Percentiles rank a stretch among this genome's conserved stretches.
Conservation (phyloP, 495 filamentous ascomycete species). For the Penicillium pulvis region DNA sequence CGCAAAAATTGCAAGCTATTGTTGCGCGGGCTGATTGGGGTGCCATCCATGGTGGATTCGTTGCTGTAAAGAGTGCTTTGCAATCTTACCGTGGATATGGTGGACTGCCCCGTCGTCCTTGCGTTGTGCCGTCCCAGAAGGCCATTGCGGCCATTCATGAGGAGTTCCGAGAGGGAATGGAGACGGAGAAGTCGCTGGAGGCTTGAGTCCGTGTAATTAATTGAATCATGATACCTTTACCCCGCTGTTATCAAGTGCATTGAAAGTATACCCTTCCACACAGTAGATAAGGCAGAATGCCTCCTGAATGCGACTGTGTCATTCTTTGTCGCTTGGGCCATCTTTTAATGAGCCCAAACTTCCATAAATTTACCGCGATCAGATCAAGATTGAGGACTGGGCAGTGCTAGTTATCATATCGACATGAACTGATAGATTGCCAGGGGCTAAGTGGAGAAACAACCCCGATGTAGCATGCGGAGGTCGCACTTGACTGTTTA, state of each 20-base stretch:
- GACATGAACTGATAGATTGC: neutral
- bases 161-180: slow-evolving; percentile 73
- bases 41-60: slow-evolving; percentile 81
- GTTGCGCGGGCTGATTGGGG: slow-evolving; percentile 86
- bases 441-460: neutral
- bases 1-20: slow-evolving; percentile 74
- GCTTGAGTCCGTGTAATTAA: neutral
- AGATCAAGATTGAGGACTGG: neutral
- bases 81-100: slow-evolving; percentile 78
- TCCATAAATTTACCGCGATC: neutral
- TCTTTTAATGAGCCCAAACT: neutral
- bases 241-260: neutral
- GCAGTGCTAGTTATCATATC: neutral
- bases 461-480: slow-evolving; percentile 19
- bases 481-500: slow-evolving; percentile 18
- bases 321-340: neutral
- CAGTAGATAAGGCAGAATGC: neutral
- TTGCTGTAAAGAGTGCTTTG: slow-evolving; percentile 81
- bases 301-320: slow-evolving; percentile 6
- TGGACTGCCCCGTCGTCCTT: slow-evolving; percentile 72
- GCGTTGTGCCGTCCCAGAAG: slow-evolving; percentile 65
- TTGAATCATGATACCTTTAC: slow-evolving; percentile 1
- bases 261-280: slow-evolving; percentile 1
- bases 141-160: slow-evolving; percentile 65
- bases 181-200: slow-evolving; percentile 62